phyloP scores from a whole-genome alignment of 345 rosid genomes.

The Arabidopsis thaliana region DNA sequence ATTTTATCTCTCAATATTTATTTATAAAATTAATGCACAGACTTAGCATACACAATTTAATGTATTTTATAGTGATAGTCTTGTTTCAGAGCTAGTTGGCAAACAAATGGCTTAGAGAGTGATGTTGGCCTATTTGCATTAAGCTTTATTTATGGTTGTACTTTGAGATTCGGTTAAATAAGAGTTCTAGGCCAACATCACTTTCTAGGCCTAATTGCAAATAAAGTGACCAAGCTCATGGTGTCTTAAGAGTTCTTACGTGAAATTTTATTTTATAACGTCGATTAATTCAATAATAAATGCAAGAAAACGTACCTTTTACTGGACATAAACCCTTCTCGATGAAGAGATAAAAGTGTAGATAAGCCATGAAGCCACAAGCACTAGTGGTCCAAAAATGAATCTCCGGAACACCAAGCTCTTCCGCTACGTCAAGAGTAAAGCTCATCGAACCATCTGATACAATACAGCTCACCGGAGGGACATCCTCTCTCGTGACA shows the following conservation, averaged over 20 bases:
- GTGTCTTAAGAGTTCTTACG: background rate
- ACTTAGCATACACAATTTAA: background rate
- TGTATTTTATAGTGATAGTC: background rate
- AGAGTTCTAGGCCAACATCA: background rate
- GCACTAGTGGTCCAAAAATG: conserved; percentile 22
- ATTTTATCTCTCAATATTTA: background rate
- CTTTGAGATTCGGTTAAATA: background rate
- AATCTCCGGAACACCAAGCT: conserved; percentile 9
- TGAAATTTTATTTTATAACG: background rate
- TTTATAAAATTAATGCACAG: background rate
- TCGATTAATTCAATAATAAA: background rate
- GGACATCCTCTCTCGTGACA: background rate
- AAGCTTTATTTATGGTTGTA: too few relatives aligned
- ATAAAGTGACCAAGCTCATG: background rate
- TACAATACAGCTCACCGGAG: conserved; percentile 29
- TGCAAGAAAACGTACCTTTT: conserved; percentile 1
- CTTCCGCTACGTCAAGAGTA: conserved; percentile 23
- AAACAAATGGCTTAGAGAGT: background rate
- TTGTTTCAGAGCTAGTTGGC: background rate
- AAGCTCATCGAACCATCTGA: conserved; percentile 11
- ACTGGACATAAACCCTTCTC: conserved; percentile 20
- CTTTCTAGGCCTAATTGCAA: background rate
- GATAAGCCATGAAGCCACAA: conserved; percentile 30
- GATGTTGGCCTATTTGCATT: background rate
- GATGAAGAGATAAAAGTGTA: conserved; percentile 9